Percentiles rank a stretch among this genome's conserved stretches.
phyloP scores from a whole-genome alignment of 139 green algal genomes.

The Monoraphidium neglectum region DNA sequence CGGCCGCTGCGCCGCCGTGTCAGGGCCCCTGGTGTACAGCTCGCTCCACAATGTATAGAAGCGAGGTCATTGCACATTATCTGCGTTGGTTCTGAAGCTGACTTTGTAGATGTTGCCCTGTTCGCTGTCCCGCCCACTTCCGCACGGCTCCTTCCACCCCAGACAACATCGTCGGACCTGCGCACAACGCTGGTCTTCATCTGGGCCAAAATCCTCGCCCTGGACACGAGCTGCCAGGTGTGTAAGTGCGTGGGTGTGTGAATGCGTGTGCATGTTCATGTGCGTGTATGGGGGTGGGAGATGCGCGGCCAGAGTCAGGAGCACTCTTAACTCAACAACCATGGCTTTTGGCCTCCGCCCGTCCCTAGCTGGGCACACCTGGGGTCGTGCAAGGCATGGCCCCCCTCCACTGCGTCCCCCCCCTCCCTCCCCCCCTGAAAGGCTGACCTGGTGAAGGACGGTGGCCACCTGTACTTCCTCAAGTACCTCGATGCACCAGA shows the following conservation, averaged over 20 bases:
- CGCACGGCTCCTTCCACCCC: constrained; percentile 18
- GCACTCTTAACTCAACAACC: too few species aligned
- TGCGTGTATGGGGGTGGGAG: too few species aligned
- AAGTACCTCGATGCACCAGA: constrained; percentile 78
- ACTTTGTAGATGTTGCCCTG: neutral
- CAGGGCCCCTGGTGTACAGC: neutral
- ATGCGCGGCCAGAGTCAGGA: too few species aligned
- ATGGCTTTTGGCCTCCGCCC: too few species aligned
- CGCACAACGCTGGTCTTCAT: constrained; percentile 97
- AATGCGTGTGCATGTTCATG: too few species aligned
- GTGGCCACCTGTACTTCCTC: constrained; percentile 96
- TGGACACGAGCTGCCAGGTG: constrained; percentile 87
- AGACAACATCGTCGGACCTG: constrained; percentile 94
- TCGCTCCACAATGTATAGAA: too few species aligned
- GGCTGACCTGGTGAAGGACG: constrained; percentile 95
- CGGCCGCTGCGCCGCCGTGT: neutral
- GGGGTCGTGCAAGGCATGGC: too few species aligned
- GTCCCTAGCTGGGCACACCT: too few species aligned
- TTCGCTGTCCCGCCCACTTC: neutral
- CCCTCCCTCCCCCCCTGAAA: neutral
- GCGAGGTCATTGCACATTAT: too few species aligned
- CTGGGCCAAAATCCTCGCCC: constrained; percentile 98
- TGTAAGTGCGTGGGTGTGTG: neutral
- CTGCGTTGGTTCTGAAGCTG: too few species aligned
- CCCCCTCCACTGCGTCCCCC: too few species aligned